phyloP scores from a whole-genome alignment of 2,329 filamentous ascomycete genomes.

The Corinectria fuckeliana region DNA sequence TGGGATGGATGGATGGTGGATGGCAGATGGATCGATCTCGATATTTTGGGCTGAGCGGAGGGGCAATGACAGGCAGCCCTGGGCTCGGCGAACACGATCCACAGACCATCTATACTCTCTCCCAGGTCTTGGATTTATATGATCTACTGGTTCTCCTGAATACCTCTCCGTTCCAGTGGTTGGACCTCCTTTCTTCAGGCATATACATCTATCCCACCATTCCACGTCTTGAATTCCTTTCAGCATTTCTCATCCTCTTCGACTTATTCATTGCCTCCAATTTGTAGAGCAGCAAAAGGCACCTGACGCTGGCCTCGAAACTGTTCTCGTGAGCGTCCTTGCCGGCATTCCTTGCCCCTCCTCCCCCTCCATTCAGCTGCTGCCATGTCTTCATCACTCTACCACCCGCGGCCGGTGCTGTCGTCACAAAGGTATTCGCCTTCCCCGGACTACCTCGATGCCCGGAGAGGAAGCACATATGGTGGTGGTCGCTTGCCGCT shows the following conservation, averaged over 20 bases:
- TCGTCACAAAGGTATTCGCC: constrained; percentile 59
- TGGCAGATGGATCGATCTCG: constrained; percentile 44
- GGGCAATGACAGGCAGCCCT: constrained; percentile 37
- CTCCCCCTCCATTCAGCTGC: constrained; percentile 28
- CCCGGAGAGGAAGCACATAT: constrained; percentile 49
- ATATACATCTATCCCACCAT: constrained; percentile 53
- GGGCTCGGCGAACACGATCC: constrained; percentile 45
- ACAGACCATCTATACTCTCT: constrained; percentile 40
- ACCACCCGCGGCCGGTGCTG: constrained; percentile 54
- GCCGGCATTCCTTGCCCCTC: constrained; percentile 44
- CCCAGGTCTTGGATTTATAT: constrained; percentile 49
- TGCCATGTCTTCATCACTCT: constrained; percentile 48
- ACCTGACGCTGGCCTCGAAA: constrained; percentile 39
- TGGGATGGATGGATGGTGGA: constrained; percentile 40
- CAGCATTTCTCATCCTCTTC: constrained; percentile 51
- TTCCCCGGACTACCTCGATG: constrained; percentile 54
- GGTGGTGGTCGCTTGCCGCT: constrained; percentile 51
- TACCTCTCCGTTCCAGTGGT: constrained; percentile 48
- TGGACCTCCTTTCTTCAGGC: constrained; percentile 42
- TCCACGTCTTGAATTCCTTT: constrained; percentile 53
- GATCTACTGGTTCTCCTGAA: constrained; percentile 42
- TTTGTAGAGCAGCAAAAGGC: constrained; percentile 39
- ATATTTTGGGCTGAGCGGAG: constrained; percentile 43
- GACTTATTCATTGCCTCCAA: constrained; percentile 43
- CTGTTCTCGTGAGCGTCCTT: constrained; percentile 38